Conservation (phyloP, 148 eudicot genomes). For the Silene conica region DNA sequence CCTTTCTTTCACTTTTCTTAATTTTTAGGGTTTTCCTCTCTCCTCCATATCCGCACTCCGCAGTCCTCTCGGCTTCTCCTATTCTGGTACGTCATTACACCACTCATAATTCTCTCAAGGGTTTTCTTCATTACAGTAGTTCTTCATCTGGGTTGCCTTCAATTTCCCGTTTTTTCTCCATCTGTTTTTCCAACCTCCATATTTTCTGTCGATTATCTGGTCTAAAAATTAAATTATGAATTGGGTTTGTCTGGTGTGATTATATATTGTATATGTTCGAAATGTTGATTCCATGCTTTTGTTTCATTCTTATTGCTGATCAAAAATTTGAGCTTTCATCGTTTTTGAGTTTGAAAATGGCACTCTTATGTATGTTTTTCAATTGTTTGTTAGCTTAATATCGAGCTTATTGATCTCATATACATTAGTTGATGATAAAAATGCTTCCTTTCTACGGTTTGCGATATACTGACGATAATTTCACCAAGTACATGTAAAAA, state of each 20-base stretch:
- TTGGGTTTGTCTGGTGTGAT: neutral
- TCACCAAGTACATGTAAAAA: no score
- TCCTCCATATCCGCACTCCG: neutral
- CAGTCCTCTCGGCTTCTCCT: neutral
- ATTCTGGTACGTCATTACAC: neutral
- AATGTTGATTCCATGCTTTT: no score
- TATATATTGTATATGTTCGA: neutral
- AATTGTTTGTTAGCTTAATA: no score
- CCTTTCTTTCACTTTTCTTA: neutral
- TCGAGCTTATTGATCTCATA: no score
- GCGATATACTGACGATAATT: no score
- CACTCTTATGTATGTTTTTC: no score
- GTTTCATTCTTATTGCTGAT: no score
- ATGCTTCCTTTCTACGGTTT: no score
- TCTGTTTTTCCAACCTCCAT: neutral
- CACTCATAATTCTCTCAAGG: neutral
- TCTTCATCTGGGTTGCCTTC: neutral
- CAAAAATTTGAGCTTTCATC: no score
- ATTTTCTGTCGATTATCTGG: neutral
- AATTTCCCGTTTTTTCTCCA: neutral
- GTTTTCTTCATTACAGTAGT: neutral
- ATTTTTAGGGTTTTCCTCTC: no score
- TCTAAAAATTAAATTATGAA: neutral
- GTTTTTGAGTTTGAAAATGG: no score
- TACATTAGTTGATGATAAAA: no score